phyloP scores from a whole-genome alignment of 1,139 yeast genomes.

The Yamadazyma atlantica region DNA sequence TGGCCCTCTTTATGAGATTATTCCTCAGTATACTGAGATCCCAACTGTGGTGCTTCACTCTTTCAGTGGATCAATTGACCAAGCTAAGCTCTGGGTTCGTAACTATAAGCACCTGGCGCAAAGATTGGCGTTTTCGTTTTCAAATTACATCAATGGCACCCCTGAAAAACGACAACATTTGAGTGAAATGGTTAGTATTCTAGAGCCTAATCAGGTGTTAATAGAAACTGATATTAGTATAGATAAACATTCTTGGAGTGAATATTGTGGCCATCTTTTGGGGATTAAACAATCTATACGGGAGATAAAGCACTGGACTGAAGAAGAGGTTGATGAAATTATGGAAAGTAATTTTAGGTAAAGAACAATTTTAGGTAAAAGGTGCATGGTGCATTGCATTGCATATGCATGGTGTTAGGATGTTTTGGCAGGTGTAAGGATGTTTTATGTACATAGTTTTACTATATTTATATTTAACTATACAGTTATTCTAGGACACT shows the following conservation, averaged over 20 bases:
- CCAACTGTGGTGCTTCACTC: constrained; percentile 69
- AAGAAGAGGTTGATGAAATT: constrained; percentile 1
- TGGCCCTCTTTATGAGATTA: constrained; percentile 52
- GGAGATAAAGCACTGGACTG: constrained; percentile 14
- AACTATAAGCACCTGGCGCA: constrained; percentile 18
- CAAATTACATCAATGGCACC: constrained; percentile 57
- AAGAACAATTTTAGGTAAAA: background rate
- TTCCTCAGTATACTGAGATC: constrained; percentile 23
- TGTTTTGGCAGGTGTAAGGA: background rate
- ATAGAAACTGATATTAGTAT: constrained; percentile 40
- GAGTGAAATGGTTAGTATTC: constrained; percentile 21
- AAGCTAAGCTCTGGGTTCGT: constrained; percentile 54
- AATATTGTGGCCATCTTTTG: constrained; percentile 19
- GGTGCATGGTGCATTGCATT: no score
- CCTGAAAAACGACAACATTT: constrained; percentile 21
- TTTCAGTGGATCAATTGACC: constrained; percentile 79
- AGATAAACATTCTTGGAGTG: constrained; percentile 23
- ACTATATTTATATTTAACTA: background rate
- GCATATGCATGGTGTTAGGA: no score
- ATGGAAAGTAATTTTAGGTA: background rate
- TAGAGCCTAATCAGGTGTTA: constrained; percentile 27
- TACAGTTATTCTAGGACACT: no score
- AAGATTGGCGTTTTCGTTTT: constrained; percentile 54
- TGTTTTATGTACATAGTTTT: background rate
- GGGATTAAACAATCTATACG: constrained; percentile 20